phyloP scores from a whole-genome alignment of 1,284 basidiomycete genomes.

The Taiwanofungus camphoratus region DNA sequence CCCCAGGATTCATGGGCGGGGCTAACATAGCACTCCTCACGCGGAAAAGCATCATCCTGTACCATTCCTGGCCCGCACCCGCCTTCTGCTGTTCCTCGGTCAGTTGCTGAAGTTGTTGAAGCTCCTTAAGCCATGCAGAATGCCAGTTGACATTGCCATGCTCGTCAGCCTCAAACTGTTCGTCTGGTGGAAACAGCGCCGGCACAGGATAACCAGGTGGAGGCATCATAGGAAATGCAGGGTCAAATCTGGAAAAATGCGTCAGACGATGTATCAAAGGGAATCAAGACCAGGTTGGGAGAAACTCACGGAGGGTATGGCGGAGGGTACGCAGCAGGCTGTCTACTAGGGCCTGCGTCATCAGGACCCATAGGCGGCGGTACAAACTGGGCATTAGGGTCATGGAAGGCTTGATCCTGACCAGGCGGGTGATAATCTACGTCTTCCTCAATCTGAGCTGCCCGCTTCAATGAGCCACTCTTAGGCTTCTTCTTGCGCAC shows the following conservation, averaged over 20 bases:
- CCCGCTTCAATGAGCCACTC: conserved; percentile 47
- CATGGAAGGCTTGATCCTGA: conserved; percentile 37
- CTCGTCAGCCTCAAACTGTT: conserved; percentile 66
- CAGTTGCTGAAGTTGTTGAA: conserved; percentile 62
- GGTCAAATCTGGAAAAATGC: conserved; percentile 48
- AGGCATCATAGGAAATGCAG: conserved; percentile 56
- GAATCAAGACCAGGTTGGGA: too few relatives aligned
- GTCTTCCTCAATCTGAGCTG: conserved; percentile 30
- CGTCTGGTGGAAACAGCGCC: conserved; percentile 56
- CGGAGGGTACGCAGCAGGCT: conserved; percentile 47
- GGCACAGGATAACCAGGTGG: conserved; percentile 46
- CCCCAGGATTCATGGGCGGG: conserved; percentile 50
- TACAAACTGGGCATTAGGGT: conserved; percentile 50
- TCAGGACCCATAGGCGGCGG: conserved; percentile 49
- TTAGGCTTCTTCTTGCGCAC: conserved; percentile 76
- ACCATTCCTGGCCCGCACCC: conserved; percentile 75
- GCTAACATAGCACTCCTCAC: conserved; percentile 66
- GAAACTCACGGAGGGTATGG: conserved; percentile 47
- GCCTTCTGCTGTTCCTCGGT: conserved; percentile 76
- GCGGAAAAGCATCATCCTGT: conserved; percentile 72
- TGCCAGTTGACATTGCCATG: conserved; percentile 77
- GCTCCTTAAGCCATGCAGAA: conserved; percentile 70
- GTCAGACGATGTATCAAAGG: background rate
- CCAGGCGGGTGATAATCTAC: conserved; percentile 53
- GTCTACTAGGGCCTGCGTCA: conserved; percentile 51